Evolutionary conservation across 2,329 filamentous ascomycete genomes (phyloP), one percentile per base, ranked within the genome.

Genomic region (Orbilia quercus): DNA sequence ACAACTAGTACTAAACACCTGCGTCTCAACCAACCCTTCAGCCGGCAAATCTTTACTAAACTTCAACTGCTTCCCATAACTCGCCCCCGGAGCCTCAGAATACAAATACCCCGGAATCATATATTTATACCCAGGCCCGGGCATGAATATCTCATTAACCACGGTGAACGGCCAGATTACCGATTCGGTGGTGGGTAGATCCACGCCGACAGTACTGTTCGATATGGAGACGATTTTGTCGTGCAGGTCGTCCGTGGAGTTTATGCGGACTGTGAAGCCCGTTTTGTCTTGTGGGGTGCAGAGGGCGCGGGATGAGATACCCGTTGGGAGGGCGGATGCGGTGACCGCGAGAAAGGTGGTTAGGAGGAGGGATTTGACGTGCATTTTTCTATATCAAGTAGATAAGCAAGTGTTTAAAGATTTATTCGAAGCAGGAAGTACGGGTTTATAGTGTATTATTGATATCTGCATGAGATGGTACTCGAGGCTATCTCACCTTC

Each of bases 211-310:
- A 20, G 38, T 36, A 16, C 36, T 34, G 47, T 34, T 40, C 1
- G 53, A 42, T 31, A 73, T 66, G n/a, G 45, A 47, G 47, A 73
- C 36, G 40, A 73, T 60, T 22, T 73, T 73, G 60, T 48, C 48
- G 48, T 73, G 47, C 7, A 73, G 54, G 6, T 55, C 48, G 12
- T 73, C 60, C 2, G 69, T 73, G 16, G 69, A 73, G 42, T 73
- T 73, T n/a, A 73, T 66, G 40, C 69, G 69, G 48, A 73, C 69
- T 22, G 54, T 60, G 60, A 73, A 73, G 14, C 69, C 69, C 0
- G 42, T 55, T 28, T 73, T 54, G 7, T 73, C 69, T 51, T 66
- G 59, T 38, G 69, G 69, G 22, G 60, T 73, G 54, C 69, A 73
- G 14, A 73, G 53, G 7, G 60, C 48, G 31, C 69, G 69, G 18